Evolutionary conservation across 1,139 yeast genomes (phyloP).

Genomic region (Geotrichum bryndzae): DNA sequence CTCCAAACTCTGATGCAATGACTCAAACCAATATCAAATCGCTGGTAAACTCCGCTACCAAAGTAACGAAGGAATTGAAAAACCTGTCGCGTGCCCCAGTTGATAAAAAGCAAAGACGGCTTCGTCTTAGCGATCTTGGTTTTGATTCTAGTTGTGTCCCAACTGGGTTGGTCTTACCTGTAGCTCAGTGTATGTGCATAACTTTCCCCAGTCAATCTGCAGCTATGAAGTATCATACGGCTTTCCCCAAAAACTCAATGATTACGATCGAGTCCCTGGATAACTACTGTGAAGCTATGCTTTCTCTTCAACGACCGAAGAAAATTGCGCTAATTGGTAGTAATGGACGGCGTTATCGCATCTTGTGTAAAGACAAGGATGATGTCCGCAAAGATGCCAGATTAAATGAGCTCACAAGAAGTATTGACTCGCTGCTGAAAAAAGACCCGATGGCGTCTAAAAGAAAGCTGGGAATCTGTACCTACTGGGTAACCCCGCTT

Average conservation of each 20-base stretch:
- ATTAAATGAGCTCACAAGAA: conserved; percentile 84
- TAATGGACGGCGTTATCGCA: conserved; percentile 62
- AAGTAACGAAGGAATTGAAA: conserved; percentile 32
- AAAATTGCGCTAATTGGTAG: conserved; percentile 72
- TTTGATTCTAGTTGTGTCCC: conserved; percentile 50
- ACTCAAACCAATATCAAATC: conserved; percentile 7
- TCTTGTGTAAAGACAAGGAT: conserved; percentile 80
- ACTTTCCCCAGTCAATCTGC: conserved; percentile 50
- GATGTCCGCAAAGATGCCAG: conserved; percentile 95
- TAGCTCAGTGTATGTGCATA: conserved; percentile 65
- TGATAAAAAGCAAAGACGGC: conserved; percentile 1
- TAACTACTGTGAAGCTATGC: conserved; percentile 59
- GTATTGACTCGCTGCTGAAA: conserved; percentile 67
- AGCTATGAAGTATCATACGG: conserved; percentile 41
- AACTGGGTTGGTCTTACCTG: conserved; percentile 74
- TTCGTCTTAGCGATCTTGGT: conserved; percentile 30
- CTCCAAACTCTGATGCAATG: conserved; percentile 11
- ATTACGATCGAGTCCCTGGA: conserved; percentile 52
- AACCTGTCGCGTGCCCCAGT: conserved; percentile 34
- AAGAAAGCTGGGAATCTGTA: conserved; percentile 62
- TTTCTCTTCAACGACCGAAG: conserved; percentile 83
- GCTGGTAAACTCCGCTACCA: conserved; percentile 27
- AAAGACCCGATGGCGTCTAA: conserved; percentile 67
- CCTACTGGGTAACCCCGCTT: conserved; percentile 85
- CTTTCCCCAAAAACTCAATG: conserved; percentile 50